phyloP scores from a whole-genome alignment of 176 grass and related monocot species.

The Bolboschoenus planiculmis region DNA sequence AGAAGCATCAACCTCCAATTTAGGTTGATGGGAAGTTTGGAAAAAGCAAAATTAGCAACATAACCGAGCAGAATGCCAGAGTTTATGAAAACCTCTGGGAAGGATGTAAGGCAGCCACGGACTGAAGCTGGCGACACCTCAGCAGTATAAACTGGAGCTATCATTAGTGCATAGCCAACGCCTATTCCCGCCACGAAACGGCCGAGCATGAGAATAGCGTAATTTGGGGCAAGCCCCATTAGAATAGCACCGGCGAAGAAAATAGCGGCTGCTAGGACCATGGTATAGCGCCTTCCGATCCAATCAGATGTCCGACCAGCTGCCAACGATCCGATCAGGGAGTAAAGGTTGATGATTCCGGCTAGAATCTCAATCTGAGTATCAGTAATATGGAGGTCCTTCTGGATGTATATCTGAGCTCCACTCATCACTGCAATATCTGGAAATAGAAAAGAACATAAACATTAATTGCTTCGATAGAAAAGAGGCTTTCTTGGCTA shows the following conservation, averaged over 20 bases:
- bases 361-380: conserved; percentile 79
- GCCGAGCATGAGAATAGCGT: conserved; percentile 64
- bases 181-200: conserved; percentile 85
- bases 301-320: conserved; percentile 72
- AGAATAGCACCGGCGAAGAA: conserved; percentile 70
- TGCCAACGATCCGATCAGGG: conserved; percentile 58
- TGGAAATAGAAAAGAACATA: background rate
- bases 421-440: conserved; percentile 94
- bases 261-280: conserved; percentile 65
- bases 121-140: conserved; percentile 71
- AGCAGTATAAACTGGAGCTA: conserved; percentile 80
- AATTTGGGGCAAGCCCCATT: conserved; percentile 69
- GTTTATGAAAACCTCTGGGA: conserved; percentile 91
- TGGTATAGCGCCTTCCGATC: conserved; percentile 83
- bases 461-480: background rate
- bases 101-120: conserved; percentile 71
- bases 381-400: conserved; percentile 69
- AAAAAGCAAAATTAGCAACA: conserved; percentile 91
- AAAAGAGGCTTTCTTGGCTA: background rate
- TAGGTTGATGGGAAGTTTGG: conserved; percentile 49
- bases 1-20: conserved; percentile 89
- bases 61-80: conserved; percentile 76
- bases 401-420: conserved; percentile 53
- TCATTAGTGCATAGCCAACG: conserved; percentile 70
- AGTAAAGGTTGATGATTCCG: conserved; percentile 76